Percentiles rank a stretch among this genome's conserved stretches.
Evolutionary conservation across 2,329 filamentous ascomycete species (phyloP).

Genomic region (Pestalotiopsis fici): DNA sequence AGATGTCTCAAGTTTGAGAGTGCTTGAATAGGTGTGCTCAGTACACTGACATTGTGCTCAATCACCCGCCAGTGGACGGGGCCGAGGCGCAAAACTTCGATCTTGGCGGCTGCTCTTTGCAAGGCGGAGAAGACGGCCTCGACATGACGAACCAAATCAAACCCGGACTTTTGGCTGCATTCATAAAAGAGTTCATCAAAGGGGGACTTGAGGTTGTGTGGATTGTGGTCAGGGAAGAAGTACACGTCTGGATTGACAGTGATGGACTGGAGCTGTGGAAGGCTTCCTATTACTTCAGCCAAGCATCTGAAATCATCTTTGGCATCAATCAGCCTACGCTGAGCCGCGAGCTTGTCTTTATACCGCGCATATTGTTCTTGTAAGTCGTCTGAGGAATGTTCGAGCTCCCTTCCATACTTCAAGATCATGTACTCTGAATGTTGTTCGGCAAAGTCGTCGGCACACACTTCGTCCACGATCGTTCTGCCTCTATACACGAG

Average conservation of each 20-base stretch:
- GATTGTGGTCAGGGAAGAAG: not conserved
- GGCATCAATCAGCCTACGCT: not conserved
- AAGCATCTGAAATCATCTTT: not conserved
- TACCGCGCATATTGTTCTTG: not conserved
- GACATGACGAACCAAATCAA: not conserved
- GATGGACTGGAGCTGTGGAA: not conserved
- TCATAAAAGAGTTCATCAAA: not conserved
- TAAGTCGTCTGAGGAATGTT: not conserved
- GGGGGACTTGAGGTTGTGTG: not conserved
- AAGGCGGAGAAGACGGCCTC: not conserved
- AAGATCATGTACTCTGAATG: not conserved
- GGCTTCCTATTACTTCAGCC: not conserved
- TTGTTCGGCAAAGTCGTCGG: not conserved
- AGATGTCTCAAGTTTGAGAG: conserved; percentile 6
- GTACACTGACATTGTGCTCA: not conserved
- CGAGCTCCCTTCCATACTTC: not conserved
- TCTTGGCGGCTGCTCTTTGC: not conserved
- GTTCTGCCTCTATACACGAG: conserved; percentile 23
- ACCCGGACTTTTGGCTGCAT: not conserved
- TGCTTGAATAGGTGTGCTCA: conserved; percentile 5
- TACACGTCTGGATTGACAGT: not conserved
- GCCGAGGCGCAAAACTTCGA: not conserved
- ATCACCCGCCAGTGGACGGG: not conserved
- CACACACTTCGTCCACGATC: not conserved
- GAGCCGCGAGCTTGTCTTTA: not conserved